These are phyloP conservation scores for Pisolithus tinctorius DNA, from an alignment of 768 basidiomycete genomes.

Conservation along the genomic window DNA sequence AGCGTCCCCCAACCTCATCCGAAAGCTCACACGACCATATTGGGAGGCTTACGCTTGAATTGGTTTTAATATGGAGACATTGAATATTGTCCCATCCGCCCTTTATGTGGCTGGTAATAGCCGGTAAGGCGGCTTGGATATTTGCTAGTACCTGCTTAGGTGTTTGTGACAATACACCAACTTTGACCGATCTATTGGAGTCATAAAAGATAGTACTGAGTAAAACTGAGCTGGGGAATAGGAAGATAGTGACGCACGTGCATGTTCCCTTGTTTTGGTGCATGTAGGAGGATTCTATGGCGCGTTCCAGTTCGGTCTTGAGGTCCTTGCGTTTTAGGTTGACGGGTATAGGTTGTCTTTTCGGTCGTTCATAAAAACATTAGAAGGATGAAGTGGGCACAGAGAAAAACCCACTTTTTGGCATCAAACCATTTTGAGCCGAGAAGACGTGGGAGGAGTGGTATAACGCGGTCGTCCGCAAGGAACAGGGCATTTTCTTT, in stretches of 20 bases:
- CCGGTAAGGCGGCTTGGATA: slow-evolving; percentile 71
- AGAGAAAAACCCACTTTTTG: slow-evolving; percentile 62
- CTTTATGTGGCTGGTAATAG: slow-evolving; percentile 59
- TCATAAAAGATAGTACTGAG: not conserved
- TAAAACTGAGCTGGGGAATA: too few relatives aligned
- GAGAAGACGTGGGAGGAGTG: slow-evolving; percentile 78
- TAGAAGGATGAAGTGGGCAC: slow-evolving; percentile 1
- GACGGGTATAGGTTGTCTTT: slow-evolving; percentile 94
- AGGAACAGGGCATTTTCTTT: slow-evolving; percentile 91
- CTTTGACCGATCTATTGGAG: slow-evolving; percentile 66
- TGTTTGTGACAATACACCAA: slow-evolving; percentile 68
- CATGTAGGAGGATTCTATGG: slow-evolving; percentile 92
- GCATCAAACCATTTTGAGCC: slow-evolving; percentile 91
- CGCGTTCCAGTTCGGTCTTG: slow-evolving; percentile 87
- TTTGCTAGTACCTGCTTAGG: slow-evolving; percentile 74
- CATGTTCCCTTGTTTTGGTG: slow-evolving; percentile 91
- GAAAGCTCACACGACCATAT: slow-evolving; percentile 84
- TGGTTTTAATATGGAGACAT: slow-evolving; percentile 85
- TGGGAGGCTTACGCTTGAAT: slow-evolving; percentile 75
- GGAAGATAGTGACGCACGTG: slow-evolving; percentile 50
- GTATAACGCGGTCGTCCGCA: slow-evolving; percentile 85
- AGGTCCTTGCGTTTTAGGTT: slow-evolving; percentile 81
- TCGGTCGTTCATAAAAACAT: not conserved
- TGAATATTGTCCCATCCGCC: slow-evolving; percentile 91
- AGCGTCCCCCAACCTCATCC: slow-evolving; percentile 29